These are phyloP conservation scores for Bacidia rubella DNA, from an alignment of 495 filamentous ascomycete genomes.

Conservation along the genomic window DNA sequence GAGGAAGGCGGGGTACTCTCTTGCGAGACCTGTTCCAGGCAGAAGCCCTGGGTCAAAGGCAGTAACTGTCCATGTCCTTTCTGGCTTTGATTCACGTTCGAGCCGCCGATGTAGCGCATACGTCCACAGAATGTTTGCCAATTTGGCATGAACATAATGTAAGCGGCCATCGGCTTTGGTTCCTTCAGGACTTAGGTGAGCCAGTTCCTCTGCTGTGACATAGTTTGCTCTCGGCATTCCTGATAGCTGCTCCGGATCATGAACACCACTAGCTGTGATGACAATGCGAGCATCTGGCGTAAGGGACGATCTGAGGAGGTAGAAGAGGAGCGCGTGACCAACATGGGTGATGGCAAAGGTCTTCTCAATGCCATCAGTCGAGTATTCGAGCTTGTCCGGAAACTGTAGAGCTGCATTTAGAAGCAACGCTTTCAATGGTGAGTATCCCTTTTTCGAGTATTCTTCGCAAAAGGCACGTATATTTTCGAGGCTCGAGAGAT, in stretches of 20 bases:
- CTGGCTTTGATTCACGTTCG: slow-evolving; percentile 8
- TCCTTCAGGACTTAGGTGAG: slow-evolving; percentile 17
- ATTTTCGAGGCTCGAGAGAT: slow-evolving; percentile 28
- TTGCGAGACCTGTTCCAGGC: slow-evolving; percentile 31
- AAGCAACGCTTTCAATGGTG: slow-evolving; percentile 32
- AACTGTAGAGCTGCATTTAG: slow-evolving; percentile 36
- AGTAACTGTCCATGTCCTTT: slow-evolving; percentile 23
- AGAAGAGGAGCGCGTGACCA: slow-evolving; percentile 38
- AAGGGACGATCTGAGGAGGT: slow-evolving; percentile 32
- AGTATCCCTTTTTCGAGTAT: slow-evolving; percentile 26
- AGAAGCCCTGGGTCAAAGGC: slow-evolving; percentile 34
- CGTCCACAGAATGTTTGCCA: slow-evolving; percentile 25
- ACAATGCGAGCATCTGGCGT: slow-evolving; percentile 35
- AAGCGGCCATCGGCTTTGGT: slow-evolving; percentile 19
- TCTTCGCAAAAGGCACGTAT: slow-evolving; percentile 27
- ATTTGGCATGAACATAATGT: slow-evolving; percentile 20
- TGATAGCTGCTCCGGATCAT: slow-evolving; percentile 24
- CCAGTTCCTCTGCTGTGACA: slow-evolving; percentile 22
- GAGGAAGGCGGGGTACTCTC: slow-evolving; percentile 14
- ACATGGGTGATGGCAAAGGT: slow-evolving; percentile 29
- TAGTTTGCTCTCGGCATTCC: slow-evolving; percentile 22
- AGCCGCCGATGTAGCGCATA: slow-evolving; percentile 29
- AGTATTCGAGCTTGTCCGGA: slow-evolving; percentile 21
- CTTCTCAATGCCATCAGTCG: slow-evolving; percentile 30
- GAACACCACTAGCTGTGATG: slow-evolving; percentile 23